A percentile compares a stretch with the other conserved stretches of the same genome.
phyloP scores from a whole-genome alignment of 2,329 filamentous ascomycete genomes.

The Talaromyces islandicus region DNA sequence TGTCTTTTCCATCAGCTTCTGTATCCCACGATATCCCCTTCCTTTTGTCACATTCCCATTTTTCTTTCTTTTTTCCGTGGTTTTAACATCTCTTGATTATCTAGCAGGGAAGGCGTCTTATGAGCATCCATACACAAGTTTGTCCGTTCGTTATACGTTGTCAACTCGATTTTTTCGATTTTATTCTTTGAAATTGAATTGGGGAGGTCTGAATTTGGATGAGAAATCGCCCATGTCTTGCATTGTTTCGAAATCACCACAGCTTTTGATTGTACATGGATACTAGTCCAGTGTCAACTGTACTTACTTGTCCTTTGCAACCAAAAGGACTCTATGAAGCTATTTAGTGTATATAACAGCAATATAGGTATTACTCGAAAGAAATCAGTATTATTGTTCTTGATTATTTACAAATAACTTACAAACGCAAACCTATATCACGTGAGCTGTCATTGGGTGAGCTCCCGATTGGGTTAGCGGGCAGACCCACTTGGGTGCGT shows the following conservation, averaged over 20 bases:
- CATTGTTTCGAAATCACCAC: neutral
- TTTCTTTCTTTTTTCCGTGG: neutral
- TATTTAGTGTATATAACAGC: neutral
- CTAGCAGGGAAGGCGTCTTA: constrained; percentile 16
- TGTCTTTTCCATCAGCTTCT: neutral
- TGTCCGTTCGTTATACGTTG: constrained; percentile 1
- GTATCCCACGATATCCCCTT: constrained; percentile 14
- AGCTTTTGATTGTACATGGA: neutral
- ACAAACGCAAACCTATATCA: neutral
- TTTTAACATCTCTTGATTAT: neutral
- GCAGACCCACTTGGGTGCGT: neutral
- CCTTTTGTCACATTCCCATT: neutral
- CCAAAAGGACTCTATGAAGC: neutral
- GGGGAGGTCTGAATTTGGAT: neutral
- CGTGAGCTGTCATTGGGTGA: neutral
- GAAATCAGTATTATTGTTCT: neutral
- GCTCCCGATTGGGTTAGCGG: neutral
- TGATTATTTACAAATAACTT: neutral
- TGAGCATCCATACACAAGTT: constrained; percentile 6
- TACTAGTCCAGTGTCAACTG: neutral
- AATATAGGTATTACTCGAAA: neutral
- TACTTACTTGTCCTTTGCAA: neutral
- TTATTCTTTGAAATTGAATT: neutral
- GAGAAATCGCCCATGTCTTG: neutral
- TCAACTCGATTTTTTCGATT: neutral